Evolutionary conservation across 1,284 basidiomycete species (phyloP), one percentile per base, ranked within the genome.

Genomic region (Fomitopsis palustris): DNA sequence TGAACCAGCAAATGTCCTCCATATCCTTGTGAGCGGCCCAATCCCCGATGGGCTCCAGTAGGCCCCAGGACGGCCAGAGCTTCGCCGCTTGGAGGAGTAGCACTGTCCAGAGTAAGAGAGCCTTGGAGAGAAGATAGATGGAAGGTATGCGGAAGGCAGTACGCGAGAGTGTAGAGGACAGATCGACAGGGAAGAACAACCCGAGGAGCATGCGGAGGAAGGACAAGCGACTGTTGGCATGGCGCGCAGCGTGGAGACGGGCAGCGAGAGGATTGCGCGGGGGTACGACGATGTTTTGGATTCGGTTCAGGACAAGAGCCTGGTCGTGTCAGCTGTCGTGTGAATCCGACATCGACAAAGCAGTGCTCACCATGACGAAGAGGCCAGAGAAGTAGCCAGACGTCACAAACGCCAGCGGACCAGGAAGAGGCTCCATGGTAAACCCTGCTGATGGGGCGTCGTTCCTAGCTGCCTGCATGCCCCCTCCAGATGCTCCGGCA

Each of bases 201-300:
- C 70, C 69, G 57, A 78, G 74, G 41, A 81, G 38, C 9, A 61
- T 51, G 16, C 56, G 59, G 27, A 42, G 60, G 45, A 62, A 55
- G 2, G 67, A 69, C 54, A 65, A 65, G 37, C 65, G 61, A 42
- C 63, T 57, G 16, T 60, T 57, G 58, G 64, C 59, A 37, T 67
- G 64, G 55, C 65, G 67, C 31, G 65, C 64, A 0, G 69, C 68
- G 43, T 64, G 43, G 1, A 69, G 57, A 39, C 70, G 72, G 54
- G 68, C 65, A 9, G 61, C 62, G 33, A 72, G 72, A 1, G 76
- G 71, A 49, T 75, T 75, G 5, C 82, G 81, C n/a, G 85, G 82
- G 12, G 89, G 89, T 0, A 89, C 83, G 47, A 90, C 85, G 54
- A 89, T 82, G 70, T 91, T 85, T 64, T 90, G 88, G 58, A 91